Base-by-base conservation (phyloP, 1,284 basidiomycete species). In the Ustilago crameri region DNA sequence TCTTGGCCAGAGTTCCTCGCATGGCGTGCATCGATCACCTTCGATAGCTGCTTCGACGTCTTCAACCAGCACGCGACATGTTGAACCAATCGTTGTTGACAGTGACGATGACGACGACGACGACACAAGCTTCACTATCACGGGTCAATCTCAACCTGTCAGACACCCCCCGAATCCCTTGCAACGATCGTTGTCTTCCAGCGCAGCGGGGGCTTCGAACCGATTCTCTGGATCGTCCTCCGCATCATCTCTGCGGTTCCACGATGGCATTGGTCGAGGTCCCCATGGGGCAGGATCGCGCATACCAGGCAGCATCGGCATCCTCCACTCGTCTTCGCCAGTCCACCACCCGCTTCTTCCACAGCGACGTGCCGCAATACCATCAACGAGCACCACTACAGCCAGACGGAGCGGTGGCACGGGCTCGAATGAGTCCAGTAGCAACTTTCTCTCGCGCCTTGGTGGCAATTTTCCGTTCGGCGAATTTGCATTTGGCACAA, bases 61-160 rank as follows among this genome's bases (percentile, higher is more conserved):
- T 7, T 10, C 32, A 14, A 37, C 37, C 18, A 15, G 38, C 1
- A 41, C 35, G 23, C 24, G 17, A 5, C 20, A 27, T 32, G 51
- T 22, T 24, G 57, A 59, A 10, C n/a, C 61, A 20, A 70, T 70
- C 42, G 43, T 64, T 9, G 55, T 70, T 15, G 57, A 42, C 22
- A 70, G 67, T 53, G 67, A 70, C 24, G 67, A 71, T 43, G 68
- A 70, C 34, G 63, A 54, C 35, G 68, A 62, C 15, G 68, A 62
- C n/a, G 58, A 66, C 43, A 40, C 45, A 26, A 61, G 62, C 46
- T 63, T 69, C 49, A 69, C 60, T 37, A 59, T 63, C 45, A 59
- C 57, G 15, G 66, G 60, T 1, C 44, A 49, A 15, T 60, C 60
- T 5, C 24, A 44, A 38, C 59, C 59, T n/a, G 23, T 57, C 27